Evolutionary conservation across 2,329 filamentous ascomycete genomes (phyloP), one percentile per base, ranked within the genome.

Genomic region (Parafenestella ontariensis): DNA sequence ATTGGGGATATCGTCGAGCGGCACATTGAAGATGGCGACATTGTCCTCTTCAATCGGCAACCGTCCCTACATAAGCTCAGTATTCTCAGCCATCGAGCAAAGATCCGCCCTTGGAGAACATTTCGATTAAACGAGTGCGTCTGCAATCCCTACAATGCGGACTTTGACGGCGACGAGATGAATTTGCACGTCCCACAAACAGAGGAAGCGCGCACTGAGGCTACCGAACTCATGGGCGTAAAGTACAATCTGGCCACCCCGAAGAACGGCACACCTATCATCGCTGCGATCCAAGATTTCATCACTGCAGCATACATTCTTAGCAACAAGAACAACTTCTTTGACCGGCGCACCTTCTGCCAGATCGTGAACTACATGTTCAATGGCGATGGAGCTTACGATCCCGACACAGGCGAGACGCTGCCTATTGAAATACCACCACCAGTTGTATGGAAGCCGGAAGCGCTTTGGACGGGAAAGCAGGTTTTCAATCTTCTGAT

Each of bases 131-230:
- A 99, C 73, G 95, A 99, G 75, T 99, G 95, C 85, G 95, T 96
- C 1, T 99, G 95, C 77, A 93, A 90, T 58, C 95, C 95, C 3
- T 99, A 99, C 82, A 99, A 99, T 67, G 95, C 95, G 51, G 95
- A 99, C 85, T 99, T 99, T 65, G 95, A 99, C 69, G 95, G 95
- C 56, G 95, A 99, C 67, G 95, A 99, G 76, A 99, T 99, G 95
- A 99, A 99, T 68, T 79, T 99, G 43, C 95, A 99, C 77, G 93
- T 99, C 15, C 95, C 95, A 2, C 95, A 99, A 73, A 98, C 95
- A 0, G 95, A 99, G 78, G 95, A 99, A 77, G 94, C 95, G 10
- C 86, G 95, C 52, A 91, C 94, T 2, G 95, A 99, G 77, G 95
- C 95, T 0, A 96, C 96, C 68, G 92, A 94, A 64, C 80, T 99